Evolutionary conservation across 2,329 filamentous ascomycete species (phyloP).

Genomic region (Simplicillium sp.): DNA sequence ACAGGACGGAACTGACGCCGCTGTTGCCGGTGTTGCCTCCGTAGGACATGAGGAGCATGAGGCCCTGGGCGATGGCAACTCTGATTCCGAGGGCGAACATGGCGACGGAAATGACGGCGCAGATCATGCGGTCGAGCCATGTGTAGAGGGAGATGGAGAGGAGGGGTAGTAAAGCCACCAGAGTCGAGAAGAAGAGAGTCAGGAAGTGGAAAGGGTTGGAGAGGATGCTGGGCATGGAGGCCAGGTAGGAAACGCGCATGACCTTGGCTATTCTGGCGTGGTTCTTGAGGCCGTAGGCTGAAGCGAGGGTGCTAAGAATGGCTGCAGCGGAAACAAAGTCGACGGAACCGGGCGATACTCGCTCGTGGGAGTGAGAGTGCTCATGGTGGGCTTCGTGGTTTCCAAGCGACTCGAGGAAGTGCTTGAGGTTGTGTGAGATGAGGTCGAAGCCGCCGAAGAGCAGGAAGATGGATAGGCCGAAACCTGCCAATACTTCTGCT

Average conservation of each 20-base stretch:
- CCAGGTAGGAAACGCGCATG: conserved; percentile 77
- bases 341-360: conserved; percentile 64
- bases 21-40: conserved; percentile 25
- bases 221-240: conserved; percentile 73
- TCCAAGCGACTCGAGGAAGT: conserved; percentile 62
- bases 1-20: conserved; percentile 64
- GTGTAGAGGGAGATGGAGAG: conserved; percentile 72
- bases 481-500: conserved; percentile 87
- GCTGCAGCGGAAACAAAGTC: conserved; percentile 76
- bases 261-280: conserved; percentile 86
- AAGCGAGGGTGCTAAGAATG: conserved; percentile 73
- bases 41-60: conserved; percentile 95
- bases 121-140: conserved; percentile 76
- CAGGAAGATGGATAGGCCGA: conserved; percentile 90
- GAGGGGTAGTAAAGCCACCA: conserved; percentile 74
- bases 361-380: conserved; percentile 52
- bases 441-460: conserved; percentile 97
- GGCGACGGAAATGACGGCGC: conserved; percentile 67
- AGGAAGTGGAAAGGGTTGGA: conserved; percentile 94
- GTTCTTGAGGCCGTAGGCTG: conserved; percentile 79
- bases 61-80: conserved; percentile 74
- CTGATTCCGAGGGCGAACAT: conserved; percentile 86
- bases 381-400: conserved; percentile 63
- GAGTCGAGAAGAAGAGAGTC: conserved; percentile 74
- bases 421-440: conserved; percentile 86